Evolutionary conservation across 805 yeast species (phyloP).

Genomic region (Zygoascus ofunaensis): DNA sequence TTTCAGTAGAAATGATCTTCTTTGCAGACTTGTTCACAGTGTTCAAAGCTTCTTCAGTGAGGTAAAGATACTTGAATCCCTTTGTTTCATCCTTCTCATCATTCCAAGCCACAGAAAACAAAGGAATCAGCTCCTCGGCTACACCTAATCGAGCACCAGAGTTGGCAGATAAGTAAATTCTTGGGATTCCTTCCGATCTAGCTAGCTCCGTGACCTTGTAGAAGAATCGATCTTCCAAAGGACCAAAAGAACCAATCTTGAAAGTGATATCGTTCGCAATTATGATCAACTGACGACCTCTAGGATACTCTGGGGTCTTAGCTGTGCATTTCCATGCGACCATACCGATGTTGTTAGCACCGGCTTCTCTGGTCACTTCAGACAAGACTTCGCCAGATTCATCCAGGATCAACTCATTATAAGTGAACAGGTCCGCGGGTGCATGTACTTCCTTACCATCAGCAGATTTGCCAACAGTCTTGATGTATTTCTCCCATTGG

Average conservation of each 20-base stretch:
- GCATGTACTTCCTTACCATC: slow-evolving; percentile 23
- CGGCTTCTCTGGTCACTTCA: slow-evolving; percentile 90
- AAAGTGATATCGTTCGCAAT: slow-evolving; percentile 96
- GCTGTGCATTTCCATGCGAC: slow-evolving; percentile 88
- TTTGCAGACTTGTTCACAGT: slow-evolving; percentile 32
- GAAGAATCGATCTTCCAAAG: slow-evolving; percentile 88
- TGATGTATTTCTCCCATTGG: slow-evolving; percentile 64
- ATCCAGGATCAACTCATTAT: slow-evolving; percentile 74
- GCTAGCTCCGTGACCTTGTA: slow-evolving; percentile 89
- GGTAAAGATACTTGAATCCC: slow-evolving; percentile 86
- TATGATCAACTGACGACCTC: slow-evolving; percentile 86
- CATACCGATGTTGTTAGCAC: slow-evolving; percentile 94
- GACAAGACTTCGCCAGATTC: slow-evolving; percentile 71
- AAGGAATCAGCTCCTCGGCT: slow-evolving; percentile 90
- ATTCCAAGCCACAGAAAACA: slow-evolving; percentile 88
- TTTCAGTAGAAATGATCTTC: slow-evolving; percentile 62
- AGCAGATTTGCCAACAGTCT: not conserved
- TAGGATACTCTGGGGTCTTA: slow-evolving; percentile 94
- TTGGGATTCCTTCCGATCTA: slow-evolving; percentile 82
- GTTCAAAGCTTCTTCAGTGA: slow-evolving; percentile 59
- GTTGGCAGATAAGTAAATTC: slow-evolving; percentile 93
- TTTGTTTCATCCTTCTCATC: slow-evolving; percentile 62
- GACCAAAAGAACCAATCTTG: slow-evolving; percentile 98
- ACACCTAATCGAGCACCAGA: slow-evolving; percentile 99
- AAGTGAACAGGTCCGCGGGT: slow-evolving; percentile 70